Evolutionary conservation across 306 rosid genomes (phyloP).

Genomic region (Nissolia schottii): DNA sequence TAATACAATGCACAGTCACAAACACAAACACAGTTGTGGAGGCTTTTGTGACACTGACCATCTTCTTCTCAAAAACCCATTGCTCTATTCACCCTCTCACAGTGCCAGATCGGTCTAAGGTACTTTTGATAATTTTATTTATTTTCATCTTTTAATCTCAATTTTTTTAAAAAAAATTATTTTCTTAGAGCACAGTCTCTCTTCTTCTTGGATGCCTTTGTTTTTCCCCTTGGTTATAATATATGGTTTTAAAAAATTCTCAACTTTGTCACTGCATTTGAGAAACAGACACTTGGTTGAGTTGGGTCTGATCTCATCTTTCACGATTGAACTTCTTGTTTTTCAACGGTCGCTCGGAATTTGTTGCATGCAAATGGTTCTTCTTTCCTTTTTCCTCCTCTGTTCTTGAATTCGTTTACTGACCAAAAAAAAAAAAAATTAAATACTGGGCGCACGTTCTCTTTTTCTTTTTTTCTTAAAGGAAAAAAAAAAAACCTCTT

Average conservation of each 20-base stretch:
- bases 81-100: background rate
- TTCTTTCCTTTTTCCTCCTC: background rate
- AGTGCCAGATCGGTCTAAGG: conserved; percentile 38
- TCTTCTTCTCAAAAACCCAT: conserved; percentile 8
- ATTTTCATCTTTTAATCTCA: background rate
- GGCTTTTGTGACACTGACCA: background rate
- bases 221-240: background rate
- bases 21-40: background rate
- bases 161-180: background rate
- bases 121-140: background rate
- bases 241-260: background rate
- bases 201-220: background rate
- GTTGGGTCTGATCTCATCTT: conserved; percentile 19
- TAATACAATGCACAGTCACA: conserved; percentile 17
- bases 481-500: background rate
- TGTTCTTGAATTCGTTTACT: background rate
- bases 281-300: background rate
- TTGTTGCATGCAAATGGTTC: conserved; percentile 47
- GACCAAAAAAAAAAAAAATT: background rate
- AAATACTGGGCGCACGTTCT: conserved; percentile 4
- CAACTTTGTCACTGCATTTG: conserved; percentile 23
- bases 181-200: conserved; percentile 34
- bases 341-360: conserved; percentile 27
- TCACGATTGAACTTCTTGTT: background rate
- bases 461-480: no score